Evolutionary conservation across 495 filamentous ascomycete genomes (phyloP), one percentile per base, ranked within the genome.

Genomic region (Penicillium psychrofluorescens): DNA sequence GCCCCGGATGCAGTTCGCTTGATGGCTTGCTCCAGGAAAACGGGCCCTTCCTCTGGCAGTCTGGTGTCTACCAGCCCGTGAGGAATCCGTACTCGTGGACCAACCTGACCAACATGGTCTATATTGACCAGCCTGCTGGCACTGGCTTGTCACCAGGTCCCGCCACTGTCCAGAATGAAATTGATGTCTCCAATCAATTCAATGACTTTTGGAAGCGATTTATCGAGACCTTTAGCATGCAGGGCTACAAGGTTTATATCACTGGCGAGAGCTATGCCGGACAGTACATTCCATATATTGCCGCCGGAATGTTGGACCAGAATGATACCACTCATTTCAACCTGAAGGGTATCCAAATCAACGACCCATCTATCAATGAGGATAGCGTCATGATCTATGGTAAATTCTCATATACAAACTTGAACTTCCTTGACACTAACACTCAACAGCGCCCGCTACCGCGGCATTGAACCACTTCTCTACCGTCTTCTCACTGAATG

Each of bases 261-360:
- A 74, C 82, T 2, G 84, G 83, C 0, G 83, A 87, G 53, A 81
- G 76, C 35, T 85, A 88, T 54, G 86, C 83, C 14, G 88, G 88
- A 6, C 71, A 71, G 44, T 94, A 90, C 50, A 80, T 88, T 32
- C 85, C 88, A 0, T 94, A 91, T 54, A 83, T 94, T 38, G 80
- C 85, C 1, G 74, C 77, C 50, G 82, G 79, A 8, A 85, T 92
- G 71, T 66, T 91, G 51, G 75, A 86, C 43, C 70, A 68, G 35
- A 79, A 88, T 12, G 75, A 92, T 54, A 80, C 63, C 1, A 68
- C 54, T 2, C 83, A 87, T 54, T 87, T 79, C 57, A 71, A 88
- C 51, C 56, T 89, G 9, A 66, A 74, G n/a, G 79, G 78, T 2
- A 75, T 86, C 41, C 67, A 81, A 56, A 78, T 90, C 46, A 81